These are phyloP conservation scores for Russula griseocarnosa DNA, from an alignment of 768 basidiomycete species.

Conservation along the genomic window DNA sequence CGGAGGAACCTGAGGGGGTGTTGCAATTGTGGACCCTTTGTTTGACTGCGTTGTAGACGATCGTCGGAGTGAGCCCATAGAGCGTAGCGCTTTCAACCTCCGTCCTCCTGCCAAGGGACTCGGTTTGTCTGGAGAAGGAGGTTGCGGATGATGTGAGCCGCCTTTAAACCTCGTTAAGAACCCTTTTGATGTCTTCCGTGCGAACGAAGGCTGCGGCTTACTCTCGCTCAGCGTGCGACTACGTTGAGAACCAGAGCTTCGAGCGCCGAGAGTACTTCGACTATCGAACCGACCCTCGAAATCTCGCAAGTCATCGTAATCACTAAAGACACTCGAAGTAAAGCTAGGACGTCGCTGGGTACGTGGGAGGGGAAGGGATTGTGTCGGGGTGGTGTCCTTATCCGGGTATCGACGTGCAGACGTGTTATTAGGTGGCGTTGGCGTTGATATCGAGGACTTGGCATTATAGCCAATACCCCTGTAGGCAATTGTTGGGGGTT, in stretches of 20 bases:
- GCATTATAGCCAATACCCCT: slow-evolving; percentile 81
- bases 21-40: slow-evolving; percentile 33
- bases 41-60: slow-evolving; percentile 34
- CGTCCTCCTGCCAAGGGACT: slow-evolving; percentile 40
- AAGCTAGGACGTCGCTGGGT: slow-evolving; percentile 59
- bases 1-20: slow-evolving; percentile 51
- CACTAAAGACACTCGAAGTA: slow-evolving; percentile 71
- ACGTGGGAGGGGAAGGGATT: slow-evolving; percentile 36
- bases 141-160: slow-evolving; percentile 42
- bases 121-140: slow-evolving; percentile 42
- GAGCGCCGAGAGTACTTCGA: slow-evolving; percentile 61
- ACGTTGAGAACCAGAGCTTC: slow-evolving; percentile 34
- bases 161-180: slow-evolving; percentile 63
- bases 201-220: slow-evolving; percentile 36
- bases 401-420: slow-evolving; percentile 23
- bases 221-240: slow-evolving; percentile 37
- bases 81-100: slow-evolving; percentile 68
- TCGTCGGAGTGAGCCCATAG: slow-evolving; percentile 75
- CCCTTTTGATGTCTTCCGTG: slow-evolving; percentile 61
- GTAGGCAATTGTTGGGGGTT: slow-evolving; percentile 80
- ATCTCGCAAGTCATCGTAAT: slow-evolving; percentile 83
- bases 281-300: slow-evolving; percentile 86
- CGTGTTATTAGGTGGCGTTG: slow-evolving; percentile 25
- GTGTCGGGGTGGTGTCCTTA: slow-evolving; percentile 20
- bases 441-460: slow-evolving; percentile 23